Evolutionary conservation across 2,329 filamentous ascomycete genomes (phyloP).

Genomic region (Colletotrichum endophyticum): DNA sequence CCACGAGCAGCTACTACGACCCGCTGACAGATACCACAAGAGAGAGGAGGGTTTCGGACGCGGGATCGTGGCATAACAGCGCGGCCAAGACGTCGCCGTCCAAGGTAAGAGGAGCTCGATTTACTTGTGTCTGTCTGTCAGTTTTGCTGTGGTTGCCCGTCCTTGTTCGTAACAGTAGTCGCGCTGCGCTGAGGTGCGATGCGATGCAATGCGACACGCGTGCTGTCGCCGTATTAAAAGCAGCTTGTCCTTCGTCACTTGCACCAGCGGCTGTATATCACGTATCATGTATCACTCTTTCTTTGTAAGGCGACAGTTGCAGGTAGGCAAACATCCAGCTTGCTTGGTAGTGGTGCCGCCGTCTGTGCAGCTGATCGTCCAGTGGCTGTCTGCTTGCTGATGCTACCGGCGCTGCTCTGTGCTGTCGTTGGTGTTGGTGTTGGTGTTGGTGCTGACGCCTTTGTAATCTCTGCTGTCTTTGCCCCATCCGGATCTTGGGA

Average conservation of each 20-base stretch:
- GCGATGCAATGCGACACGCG: background rate
- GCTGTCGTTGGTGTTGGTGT: background rate
- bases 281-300: background rate
- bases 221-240: background rate
- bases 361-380: slow-evolving; percentile 3
- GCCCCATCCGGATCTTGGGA: slow-evolving; percentile 14
- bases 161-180: background rate
- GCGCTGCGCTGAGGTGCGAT: background rate
- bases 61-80: slow-evolving; percentile 47
- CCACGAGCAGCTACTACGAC: slow-evolving; percentile 56
- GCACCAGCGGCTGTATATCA: background rate
- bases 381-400: background rate
- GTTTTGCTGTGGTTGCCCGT: background rate
- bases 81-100: slow-evolving; percentile 46
- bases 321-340: background rate
- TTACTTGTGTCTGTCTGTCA: slow-evolving; percentile 1
- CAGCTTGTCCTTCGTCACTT: background rate
- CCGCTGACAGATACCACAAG: slow-evolving; percentile 55
- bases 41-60: slow-evolving; percentile 51
- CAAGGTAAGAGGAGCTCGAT: slow-evolving; percentile 46
- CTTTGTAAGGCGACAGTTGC: background rate
- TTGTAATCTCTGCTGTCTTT: slow-evolving; percentile 12
- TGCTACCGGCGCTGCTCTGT: background rate
- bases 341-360: background rate
- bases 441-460: background rate